Evolutionary conservation across 768 basidiomycete genomes (phyloP), one percentile per base, ranked within the genome.

Genomic region (Termitomyces sp.): DNA sequence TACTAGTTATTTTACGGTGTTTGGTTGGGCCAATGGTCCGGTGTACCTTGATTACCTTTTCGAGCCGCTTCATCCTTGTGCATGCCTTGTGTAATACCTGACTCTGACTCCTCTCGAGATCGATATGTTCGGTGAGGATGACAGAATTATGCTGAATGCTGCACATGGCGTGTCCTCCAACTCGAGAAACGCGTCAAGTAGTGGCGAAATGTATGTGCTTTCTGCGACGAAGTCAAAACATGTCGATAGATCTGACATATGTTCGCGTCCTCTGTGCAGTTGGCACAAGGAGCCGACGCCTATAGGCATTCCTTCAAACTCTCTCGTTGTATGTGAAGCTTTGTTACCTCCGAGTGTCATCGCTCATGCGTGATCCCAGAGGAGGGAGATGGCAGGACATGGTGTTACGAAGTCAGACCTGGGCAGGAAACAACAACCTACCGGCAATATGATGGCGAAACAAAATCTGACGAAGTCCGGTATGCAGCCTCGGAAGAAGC

Each of bases 11-110:
- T 53, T 39, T 41, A 41, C 18, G 36, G 27, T 53, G 37, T 53
- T 53, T 53, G 52, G 16, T 30, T 8, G 16, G 22, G 22, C 6
- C 4, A 45, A 2, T 20, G 22, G 44, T 34, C n/a, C 39, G 2
- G n/a, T 11, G 22, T 30, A 57, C 56, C 46, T 54, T 41, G 39
- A 59, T 64, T 63, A 30, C 63, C 63, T 57, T 61, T 63, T 63
- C 48, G 59, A 59, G 61, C 5, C 33, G 54, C 58, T 48, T 49
- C 55, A 33, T 30, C 34, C 49, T 57, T 47, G 57, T 61, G 64
- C 58, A 63, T 61, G 37, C 30, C 33, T 20, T 45, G 53, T 54
- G 37, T 27, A 42, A 11, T 42, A 39, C 41, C 41, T 20, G 41
- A 42, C 41, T 41, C 41, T 3, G 55, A 27, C 24, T 41, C 57